Evolutionary conservation across 208 protist species (phyloP), one percentile per base, ranked within the genome.

Genomic region (Trypanosoma conorhini): DNA sequence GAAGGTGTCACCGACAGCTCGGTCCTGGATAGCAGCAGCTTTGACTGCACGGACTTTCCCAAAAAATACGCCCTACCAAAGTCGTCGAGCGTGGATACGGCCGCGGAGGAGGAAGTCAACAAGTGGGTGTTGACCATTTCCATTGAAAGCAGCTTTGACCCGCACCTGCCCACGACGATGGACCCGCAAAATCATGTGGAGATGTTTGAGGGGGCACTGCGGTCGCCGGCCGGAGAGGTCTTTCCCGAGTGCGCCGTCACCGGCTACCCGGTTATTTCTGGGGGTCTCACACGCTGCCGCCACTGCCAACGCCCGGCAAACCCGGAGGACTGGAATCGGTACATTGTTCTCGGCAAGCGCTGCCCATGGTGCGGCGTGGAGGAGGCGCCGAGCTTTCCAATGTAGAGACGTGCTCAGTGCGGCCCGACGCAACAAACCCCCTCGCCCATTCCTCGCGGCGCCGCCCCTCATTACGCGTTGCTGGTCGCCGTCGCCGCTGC

Each of bases 271-370:
- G 82, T 97, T 55, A 59, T 96, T 4, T 77, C 77, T 35, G 86
- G 79, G 21, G 87, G 80, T 2, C 58, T 97, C 3, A 83, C 88
- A 26, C 72, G 76, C 51, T 97, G 93, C 59, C 61, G 64, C 10
- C 70, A 71, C 21, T 97, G 93, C 77, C 83, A 95, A 54, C 92
- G 88, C 0, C 52, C 85, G 22, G 94, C 96, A 8, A 88, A 86
- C 68, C 89, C 95, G 78, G 92, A 87, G 13, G 93, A 97, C 77
- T 98, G 96, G 96, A 97, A 95, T 68, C 82, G 83, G 67, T 93
- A 89, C 61, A 81, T 98, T 52, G 60, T 91, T 40, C 65, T 85
- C 31, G 81, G 72, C 26, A 96, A 95, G 77, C 58, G 67, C 48
- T 98, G 95, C 73, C 95, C 95, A 40, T 98, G 95, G 95, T 98